These are phyloP conservation scores for Madurella fahalii DNA, from an alignment of 2,329 filamentous ascomycete genomes.

Conservation along the genomic window DNA sequence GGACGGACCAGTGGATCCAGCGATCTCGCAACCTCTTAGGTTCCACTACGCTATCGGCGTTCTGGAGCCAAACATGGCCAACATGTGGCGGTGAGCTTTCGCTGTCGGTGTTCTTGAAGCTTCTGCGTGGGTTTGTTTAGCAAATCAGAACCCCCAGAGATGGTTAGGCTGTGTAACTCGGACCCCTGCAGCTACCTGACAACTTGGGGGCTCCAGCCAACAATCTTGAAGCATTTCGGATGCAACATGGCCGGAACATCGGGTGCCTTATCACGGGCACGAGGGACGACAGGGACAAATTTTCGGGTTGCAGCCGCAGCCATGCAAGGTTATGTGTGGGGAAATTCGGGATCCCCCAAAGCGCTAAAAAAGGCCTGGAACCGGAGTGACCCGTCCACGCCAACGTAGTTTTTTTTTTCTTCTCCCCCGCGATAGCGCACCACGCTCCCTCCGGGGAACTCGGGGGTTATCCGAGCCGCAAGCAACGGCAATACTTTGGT, in stretches of 20 bases:
- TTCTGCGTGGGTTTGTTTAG: neutral
- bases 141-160: neutral
- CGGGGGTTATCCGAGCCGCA: neutral
- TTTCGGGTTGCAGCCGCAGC: too few species aligned
- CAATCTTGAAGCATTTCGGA: too few species aligned
- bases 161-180: neutral
- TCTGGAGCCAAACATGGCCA: neutral
- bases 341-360: too few species aligned
- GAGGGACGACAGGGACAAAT: too few species aligned
- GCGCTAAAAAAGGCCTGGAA: too few species aligned
- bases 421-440: neutral
- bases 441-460: neutral
- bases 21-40: slow-evolving; percentile 3
- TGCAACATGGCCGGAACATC: too few species aligned
- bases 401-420: neutral
- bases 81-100: neutral
- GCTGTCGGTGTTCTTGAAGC: neutral
- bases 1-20: slow-evolving; percentile 6
- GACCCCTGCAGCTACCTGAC: neutral
- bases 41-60: neutral
- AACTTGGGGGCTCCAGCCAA: too few species aligned
- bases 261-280: too few species aligned
- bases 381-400: too few species aligned
- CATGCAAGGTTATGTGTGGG: too few species aligned
- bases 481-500: neutral